A percentile compares a stretch with the other conserved stretches of the same genome.
Conservation (phyloP, 192 early-diverging fungal species). For the Coemansia sp. region DNA sequence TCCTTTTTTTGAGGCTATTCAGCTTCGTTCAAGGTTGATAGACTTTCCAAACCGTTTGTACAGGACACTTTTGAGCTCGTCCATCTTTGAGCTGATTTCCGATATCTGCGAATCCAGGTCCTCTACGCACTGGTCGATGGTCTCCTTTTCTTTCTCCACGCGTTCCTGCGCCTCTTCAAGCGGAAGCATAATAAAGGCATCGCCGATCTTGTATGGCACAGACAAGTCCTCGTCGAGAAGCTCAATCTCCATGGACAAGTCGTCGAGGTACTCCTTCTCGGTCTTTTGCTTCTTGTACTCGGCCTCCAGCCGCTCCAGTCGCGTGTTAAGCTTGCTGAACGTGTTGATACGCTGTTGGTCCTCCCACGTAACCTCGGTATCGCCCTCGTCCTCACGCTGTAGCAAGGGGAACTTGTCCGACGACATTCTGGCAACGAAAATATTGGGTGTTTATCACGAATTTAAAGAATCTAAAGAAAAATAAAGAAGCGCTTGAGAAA, state of each 20-base stretch:
- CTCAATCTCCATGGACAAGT: constrained; percentile 90
- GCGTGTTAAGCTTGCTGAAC: constrained; percentile 85
- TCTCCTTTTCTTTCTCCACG: constrained; percentile 65
- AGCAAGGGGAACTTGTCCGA: constrained; percentile 49
- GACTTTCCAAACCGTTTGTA: constrained; percentile 93
- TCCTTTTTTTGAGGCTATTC: not conserved
- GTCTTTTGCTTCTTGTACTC: constrained; percentile 79
- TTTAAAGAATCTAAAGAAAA: not conserved
- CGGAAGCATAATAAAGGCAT: constrained; percentile 79
- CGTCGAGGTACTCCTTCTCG: constrained; percentile 94
- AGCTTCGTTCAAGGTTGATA: constrained; percentile 94
- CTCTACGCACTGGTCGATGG: constrained; percentile 65
- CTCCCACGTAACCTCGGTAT: constrained; percentile 93
- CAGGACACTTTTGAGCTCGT: constrained; percentile 78
- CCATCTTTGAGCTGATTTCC: constrained; percentile 72
- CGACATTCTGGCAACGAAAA: constrained; percentile 9
- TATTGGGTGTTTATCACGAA: not conserved
- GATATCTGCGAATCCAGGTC: constrained; percentile 68
- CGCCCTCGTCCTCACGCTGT: constrained; percentile 75
- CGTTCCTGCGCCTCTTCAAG: constrained; percentile 75
- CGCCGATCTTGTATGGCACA: constrained; percentile 84
- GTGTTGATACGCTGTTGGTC: constrained; percentile 96
- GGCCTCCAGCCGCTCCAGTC: constrained; percentile 77
- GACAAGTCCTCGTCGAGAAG: constrained; percentile 87
- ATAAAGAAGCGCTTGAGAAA: not conserved